phyloP scores from a whole-genome alignment of 331 rosid species.

The Quercus lobata region DNA sequence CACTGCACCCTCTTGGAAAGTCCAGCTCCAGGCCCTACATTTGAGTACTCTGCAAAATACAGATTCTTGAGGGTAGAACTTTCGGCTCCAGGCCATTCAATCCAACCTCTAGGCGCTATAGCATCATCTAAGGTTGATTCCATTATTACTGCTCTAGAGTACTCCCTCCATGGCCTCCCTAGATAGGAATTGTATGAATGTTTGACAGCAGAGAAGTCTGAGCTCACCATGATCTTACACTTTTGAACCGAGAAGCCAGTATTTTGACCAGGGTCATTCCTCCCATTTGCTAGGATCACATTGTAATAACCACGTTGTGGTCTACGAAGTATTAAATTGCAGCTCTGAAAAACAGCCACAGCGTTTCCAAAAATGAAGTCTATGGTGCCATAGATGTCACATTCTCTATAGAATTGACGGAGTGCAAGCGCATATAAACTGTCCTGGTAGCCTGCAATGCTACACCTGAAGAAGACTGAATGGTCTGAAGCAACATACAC shows the following conservation, averaged over 20 bases:
- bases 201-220: conserved; percentile 25
- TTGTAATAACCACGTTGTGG: conserved; percentile 16
- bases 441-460: conserved; percentile 55
- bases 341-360: conserved; percentile 49
- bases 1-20: conserved; percentile 30
- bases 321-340: conserved; percentile 33
- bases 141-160: conserved; percentile 47
- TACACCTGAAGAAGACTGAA: conserved; percentile 45
- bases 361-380: conserved; percentile 73
- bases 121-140: conserved; percentile 29
- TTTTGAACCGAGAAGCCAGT: conserved; percentile 52
- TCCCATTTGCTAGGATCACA: conserved; percentile 39
- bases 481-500: conserved; percentile 43
- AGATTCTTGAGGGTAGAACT: conserved; percentile 16
- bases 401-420: conserved; percentile 62
- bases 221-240: conserved; percentile 20
- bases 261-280: conserved; percentile 41
- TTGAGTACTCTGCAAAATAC: conserved; percentile 42
- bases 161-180: conserved; percentile 53
- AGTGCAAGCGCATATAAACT: conserved; percentile 46
- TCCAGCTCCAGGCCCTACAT: conserved; percentile 37
- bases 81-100: conserved; percentile 41
- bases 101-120: conserved; percentile 30
- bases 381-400: conserved; percentile 51
- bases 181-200: conserved; percentile 23